Base-by-base conservation (phyloP, 345 rosid species). In the Populus ilicifolia region DNA sequence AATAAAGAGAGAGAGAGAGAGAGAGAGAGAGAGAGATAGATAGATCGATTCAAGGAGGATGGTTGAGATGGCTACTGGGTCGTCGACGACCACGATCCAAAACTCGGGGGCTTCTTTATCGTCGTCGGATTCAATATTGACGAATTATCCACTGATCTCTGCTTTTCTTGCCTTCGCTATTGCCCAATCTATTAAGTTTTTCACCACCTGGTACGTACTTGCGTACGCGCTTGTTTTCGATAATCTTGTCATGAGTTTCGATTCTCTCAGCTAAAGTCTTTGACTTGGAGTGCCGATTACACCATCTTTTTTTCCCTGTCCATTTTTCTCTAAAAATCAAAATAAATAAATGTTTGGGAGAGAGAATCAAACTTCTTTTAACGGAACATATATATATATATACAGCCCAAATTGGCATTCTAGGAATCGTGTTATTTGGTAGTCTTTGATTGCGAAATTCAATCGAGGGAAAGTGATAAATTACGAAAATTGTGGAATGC, bases 121-220 rank as follows among this genome's bases (percentile, higher is more conserved):
- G 52, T 78, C 84, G 5, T 80, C 83, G 59, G 43, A 81, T 7
- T 85, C 92, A 0, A 64, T 88, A 6, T 73, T 86, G 64, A 79
- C 85, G 16, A 94, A 91, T 78, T 91, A 81, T 63, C 96, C 96
- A 79, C 90, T 94, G 38, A 71, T 91, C 46, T 89, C 87, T 20
- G 89, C 98, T 54, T 6, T 90, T 6, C 54, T 84, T 7, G 83
- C 95, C 38, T 88, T 90, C 75, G 83, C 87, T 71, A 70, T 94
- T 72, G 93, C 94, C 48, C 98, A 94, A 72, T 72, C 84, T 70
- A 79, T 78, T 81, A 92, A 94, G 86, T 50, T 90, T 83, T 87
- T 92, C 85, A 87, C 91, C 80, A 70, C 87, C 85, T 84, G 97
- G 97, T 90, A 89, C 71, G 43, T 50, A 62, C 20, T 63, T 67